Conservation (phyloP, 257 asterid species). For the Nicotiana tomentosiformis region DNA sequence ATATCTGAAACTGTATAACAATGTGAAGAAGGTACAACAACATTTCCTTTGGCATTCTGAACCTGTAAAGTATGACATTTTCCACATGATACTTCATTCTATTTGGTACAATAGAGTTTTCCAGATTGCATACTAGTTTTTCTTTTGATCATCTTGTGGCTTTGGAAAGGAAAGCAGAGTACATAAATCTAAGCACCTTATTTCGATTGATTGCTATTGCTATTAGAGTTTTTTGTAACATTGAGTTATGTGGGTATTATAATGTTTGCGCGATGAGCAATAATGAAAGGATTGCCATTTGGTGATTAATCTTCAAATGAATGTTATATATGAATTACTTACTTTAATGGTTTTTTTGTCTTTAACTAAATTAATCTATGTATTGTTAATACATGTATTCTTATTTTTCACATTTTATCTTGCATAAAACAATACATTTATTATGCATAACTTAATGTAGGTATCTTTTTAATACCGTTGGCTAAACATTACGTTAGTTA, state of each 20-base stretch:
- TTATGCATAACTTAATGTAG: neutral
- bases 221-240: neutral
- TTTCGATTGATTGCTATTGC: neutral
- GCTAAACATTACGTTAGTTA: neutral
- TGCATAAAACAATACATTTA: neutral
- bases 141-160: neutral
- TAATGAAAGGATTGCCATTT: neutral
- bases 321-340: neutral
- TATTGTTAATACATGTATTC: neutral
- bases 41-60: slow-evolving; percentile 65
- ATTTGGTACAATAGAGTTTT: slow-evolving; percentile 65
- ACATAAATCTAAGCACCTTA: neutral
- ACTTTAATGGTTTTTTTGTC: neutral
- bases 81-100: slow-evolving; percentile 75
- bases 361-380: neutral
- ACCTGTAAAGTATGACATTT: slow-evolving; percentile 51
- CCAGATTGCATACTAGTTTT: slow-evolving; percentile 12
- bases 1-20: slow-evolving; percentile 49
- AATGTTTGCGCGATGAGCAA: neutral
- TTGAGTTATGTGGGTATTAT: neutral
- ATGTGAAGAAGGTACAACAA: slow-evolving; percentile 53
- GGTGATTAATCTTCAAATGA: neutral
- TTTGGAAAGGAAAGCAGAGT: neutral
- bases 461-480: neutral
- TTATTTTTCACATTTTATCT: neutral